Conservation (phyloP, 345 rosid genomes). For the Lenwebbia sp. region DNA sequence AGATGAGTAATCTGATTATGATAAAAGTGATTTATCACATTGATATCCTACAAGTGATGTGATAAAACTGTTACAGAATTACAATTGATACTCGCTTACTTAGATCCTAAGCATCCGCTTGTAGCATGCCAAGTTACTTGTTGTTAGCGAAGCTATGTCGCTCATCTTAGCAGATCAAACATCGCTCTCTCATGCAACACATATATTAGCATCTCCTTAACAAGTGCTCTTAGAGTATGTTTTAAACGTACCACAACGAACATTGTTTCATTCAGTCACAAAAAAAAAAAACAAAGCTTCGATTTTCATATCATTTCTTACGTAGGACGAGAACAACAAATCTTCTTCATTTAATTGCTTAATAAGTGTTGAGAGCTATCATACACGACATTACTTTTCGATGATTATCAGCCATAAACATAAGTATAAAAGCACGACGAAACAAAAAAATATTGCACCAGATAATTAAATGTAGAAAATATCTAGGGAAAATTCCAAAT, state of each 20-base stretch:
- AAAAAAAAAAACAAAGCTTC: neutral
- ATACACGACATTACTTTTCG: fast-evolving
- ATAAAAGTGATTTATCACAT: neutral
- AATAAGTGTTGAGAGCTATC: neutral
- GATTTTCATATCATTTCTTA: neutral
- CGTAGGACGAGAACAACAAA: neutral
- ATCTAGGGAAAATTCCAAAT: neutral
- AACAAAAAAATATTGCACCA: neutral
- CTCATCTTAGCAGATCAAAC: neutral
- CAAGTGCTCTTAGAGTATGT: neutral
- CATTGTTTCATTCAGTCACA: neutral
- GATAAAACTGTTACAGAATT: neutral
- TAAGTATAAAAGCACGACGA: fast-evolving
- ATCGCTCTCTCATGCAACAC: neutral
- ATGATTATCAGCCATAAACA: neutral
- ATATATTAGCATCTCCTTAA: neutral
- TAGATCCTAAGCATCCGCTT: neutral
- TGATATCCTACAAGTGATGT: neutral
- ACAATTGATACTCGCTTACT: neutral
- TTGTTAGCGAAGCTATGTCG: neutral
- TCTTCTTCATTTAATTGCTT: neutral
- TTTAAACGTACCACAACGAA: neutral
- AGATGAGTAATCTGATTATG: neutral
- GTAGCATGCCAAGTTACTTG: neutral
- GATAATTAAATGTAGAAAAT: neutral